Conservation (phyloP, 345 rosid genomes). For the Eutrema yunnanense region DNA sequence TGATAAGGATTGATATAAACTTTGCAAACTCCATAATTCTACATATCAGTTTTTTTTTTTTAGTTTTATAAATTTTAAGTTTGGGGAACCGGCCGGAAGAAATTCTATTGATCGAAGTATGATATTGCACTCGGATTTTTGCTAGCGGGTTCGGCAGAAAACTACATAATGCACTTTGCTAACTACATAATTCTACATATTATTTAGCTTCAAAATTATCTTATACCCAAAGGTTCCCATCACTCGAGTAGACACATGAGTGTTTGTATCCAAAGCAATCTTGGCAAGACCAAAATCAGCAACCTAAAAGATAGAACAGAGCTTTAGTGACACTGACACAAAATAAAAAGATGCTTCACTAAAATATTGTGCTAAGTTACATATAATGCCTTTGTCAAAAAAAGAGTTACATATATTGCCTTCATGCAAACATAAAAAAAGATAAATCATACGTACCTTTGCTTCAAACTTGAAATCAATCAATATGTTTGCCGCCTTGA, state of each 20-base stretch:
- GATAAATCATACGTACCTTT: constrained; percentile 39
- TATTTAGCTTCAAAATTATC: not conserved
- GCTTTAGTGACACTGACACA: not conserved
- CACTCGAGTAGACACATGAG: constrained; percentile 90
- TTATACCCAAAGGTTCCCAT: constrained; percentile 66
- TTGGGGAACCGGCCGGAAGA: no score
- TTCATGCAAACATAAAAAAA: not conserved
- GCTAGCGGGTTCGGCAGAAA: no score
- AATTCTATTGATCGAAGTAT: no score
- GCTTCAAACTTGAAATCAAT: constrained; percentile 83
- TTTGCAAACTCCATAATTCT: no score
- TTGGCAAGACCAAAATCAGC: constrained; percentile 96
- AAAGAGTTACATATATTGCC: not conserved
- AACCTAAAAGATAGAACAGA: constrained; percentile 12
- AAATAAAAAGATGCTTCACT: not conserved
- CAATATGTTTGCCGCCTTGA: constrained; percentile 83
- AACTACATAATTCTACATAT: no score
- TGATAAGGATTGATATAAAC: no score
- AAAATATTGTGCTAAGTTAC: not conserved
- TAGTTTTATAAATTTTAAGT: no score
- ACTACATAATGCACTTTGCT: no score
- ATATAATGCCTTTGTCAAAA: not conserved
- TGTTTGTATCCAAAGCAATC: constrained; percentile 60
- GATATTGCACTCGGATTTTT: no score
- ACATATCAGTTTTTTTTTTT: no score